phyloP scores from a whole-genome alignment of 306 rosid genomes.

The Delonix regia region DNA sequence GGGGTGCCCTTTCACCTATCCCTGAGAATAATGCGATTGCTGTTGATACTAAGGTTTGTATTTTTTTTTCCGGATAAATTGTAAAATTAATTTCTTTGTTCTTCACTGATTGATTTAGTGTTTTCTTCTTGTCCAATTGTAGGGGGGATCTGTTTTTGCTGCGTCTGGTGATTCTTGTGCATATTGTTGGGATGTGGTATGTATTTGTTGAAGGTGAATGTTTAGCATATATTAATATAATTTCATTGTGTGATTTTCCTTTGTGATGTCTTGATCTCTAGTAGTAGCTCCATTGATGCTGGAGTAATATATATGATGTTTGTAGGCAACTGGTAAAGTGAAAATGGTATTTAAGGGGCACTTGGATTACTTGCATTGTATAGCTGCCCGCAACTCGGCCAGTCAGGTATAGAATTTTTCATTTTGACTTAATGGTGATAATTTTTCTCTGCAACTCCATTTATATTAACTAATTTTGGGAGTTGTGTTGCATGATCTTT shows the following conservation, averaged over 20 bases:
- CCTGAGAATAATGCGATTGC: constrained; percentile 98
- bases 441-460: constrained; percentile 13
- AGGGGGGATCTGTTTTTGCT: constrained; percentile 84
- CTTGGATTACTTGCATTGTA: constrained; percentile 81
- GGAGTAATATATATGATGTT: constrained; percentile 35
- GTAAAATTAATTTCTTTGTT: constrained; percentile 25
- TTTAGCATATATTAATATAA: not conserved
- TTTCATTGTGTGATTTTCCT: constrained; percentile 13
- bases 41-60: constrained; percentile 62
- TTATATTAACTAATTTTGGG: constrained; percentile 12
- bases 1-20: constrained; percentile 95
- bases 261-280: constrained; percentile 23
- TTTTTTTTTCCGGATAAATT: not conserved
- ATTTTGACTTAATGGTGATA: constrained; percentile 16
- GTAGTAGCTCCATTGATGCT: constrained; percentile 10
- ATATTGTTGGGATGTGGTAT: constrained; percentile 98
- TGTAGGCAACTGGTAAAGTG: constrained; percentile 77
- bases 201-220: constrained; percentile 64
- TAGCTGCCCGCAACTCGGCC: constrained; percentile 80
- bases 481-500: constrained; percentile 5
- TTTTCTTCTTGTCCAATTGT: constrained; percentile 37
- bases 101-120: constrained; percentile 19
- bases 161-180: constrained; percentile 96
- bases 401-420: constrained; percentile 62
- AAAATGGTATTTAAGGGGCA: constrained; percentile 87